Base-by-base conservation (phyloP, 2,329 filamentous ascomycete genomes). In the Aspergillus sojae region DNA sequence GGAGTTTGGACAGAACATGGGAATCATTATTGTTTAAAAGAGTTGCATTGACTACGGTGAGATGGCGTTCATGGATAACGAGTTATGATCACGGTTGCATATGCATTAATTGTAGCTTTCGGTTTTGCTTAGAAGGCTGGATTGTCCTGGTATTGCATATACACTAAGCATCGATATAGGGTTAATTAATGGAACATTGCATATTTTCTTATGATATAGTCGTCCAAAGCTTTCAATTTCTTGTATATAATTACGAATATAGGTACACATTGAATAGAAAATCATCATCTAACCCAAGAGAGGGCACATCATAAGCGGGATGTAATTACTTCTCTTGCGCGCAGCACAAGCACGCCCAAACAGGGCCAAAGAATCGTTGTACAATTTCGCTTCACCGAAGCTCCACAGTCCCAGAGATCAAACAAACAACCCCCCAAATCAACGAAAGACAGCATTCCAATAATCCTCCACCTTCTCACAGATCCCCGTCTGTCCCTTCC, bases 391-490 rank as follows among this genome's bases (percentile, higher is more conserved):
- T 50, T 50, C 46, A 28, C 7, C 4, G 23, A 48, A 48, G 45
- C 39, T 43, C 12, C 43, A 21, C 45, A 28, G 23, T 48, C 23
- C 41, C n/a, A 21, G 43, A 23, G 10, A 11, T 12, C n/a, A 46
- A 46, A 11, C 2, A 26, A n/a, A 32, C 7, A 46, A 10, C 9
- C 3, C 21, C 21, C 12, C 14, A 48, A 3, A 48, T 48, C 11
- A 48, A 16, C 45, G 67, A 66, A 76, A 79, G 6, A 79, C 69
- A 6, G 71, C 70, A 50, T 75, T 67, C 71, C 73, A 79, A 59
- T 79, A 78, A 7, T 68, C 52, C 64, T 67, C 71, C 26, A 75
- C 73, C 12, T 68, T 70, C 54, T 72, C 65, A 61, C 77, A 80
- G 30, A 78, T 72, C 11, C 67, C 70, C 41, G 64, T 66, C 61